A percentile compares a stretch with the other conserved stretches of the same genome.
Conservation (phyloP, 345 rosid genomes). For the Garcia nutans region DNA sequence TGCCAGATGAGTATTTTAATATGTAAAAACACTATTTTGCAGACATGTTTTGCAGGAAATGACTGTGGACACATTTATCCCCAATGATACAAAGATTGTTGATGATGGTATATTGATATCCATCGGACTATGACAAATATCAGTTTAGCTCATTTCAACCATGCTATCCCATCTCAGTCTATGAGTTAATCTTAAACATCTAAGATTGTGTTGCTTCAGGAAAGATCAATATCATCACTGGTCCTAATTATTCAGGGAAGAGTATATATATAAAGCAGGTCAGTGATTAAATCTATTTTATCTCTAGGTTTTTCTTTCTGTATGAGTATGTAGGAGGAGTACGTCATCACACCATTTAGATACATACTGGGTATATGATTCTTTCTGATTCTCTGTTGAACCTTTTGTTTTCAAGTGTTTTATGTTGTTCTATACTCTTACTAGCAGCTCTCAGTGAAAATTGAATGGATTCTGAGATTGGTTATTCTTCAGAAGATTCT, state of each 20-base stretch:
- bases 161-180: background rate
- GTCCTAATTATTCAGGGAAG: slow-evolving; percentile 98
- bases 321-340: background rate
- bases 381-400: too few relatives aligned
- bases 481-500: too few relatives aligned
- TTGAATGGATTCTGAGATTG: too few relatives aligned
- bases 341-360: background rate
- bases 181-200: slow-evolving; percentile 1
- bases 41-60: slow-evolving; percentile 98
- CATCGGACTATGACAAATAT: slow-evolving; percentile 4
- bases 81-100: slow-evolving; percentile 72
- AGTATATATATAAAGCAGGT: slow-evolving; percentile 97
- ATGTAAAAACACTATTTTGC: slow-evolving; percentile 22
- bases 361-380: background rate
- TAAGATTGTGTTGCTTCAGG: slow-evolving; percentile 48
- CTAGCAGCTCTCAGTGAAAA: too few relatives aligned
- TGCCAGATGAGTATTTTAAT: background rate
- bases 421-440: background rate
- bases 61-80: slow-evolving; percentile 94
- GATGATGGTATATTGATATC: slow-evolving; percentile 51
- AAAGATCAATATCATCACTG: slow-evolving; percentile 78
- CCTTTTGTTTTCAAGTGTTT: background rate
- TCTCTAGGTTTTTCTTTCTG: background rate
- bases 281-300: slow-evolving; percentile 6
- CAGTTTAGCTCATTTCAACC: slow-evolving; percentile 3